Percentiles rank a stretch among this genome's conserved stretches.
phyloP scores from a whole-genome alignment of 192 early-diverging fungal genomes.

The Coemansia sp. region DNA sequence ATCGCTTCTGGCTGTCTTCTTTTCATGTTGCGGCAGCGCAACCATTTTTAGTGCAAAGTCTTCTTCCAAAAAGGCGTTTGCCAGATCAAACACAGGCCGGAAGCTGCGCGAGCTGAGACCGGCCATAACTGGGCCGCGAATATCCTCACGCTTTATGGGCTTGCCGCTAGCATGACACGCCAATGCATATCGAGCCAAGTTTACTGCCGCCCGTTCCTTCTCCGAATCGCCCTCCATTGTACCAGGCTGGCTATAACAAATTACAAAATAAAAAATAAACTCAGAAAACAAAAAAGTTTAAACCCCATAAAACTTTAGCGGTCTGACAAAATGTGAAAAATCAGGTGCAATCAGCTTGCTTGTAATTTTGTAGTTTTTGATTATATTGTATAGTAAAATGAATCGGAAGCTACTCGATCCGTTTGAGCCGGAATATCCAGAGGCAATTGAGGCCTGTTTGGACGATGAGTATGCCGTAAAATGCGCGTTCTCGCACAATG shows the following conservation, averaged over 20 bases:
- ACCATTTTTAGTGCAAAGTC: constrained; percentile 40
- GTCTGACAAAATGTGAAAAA: too few relatives aligned
- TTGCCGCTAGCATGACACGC: constrained; percentile 42
- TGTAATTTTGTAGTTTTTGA: neutral
- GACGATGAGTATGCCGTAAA: constrained; percentile 66
- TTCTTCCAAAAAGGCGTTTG: constrained; percentile 28
- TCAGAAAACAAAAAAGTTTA: too few relatives aligned
- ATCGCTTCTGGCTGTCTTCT: constrained; percentile 8
- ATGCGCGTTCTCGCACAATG: constrained; percentile 76
- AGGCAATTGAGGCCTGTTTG: constrained; percentile 72
- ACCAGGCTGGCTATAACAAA: neutral
- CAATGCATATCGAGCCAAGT: constrained; percentile 43
- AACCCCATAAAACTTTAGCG: too few relatives aligned
- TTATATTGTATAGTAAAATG: constrained; percentile 25
- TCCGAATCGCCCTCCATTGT: constrained; percentile 17
- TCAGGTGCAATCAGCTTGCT: too few relatives aligned
- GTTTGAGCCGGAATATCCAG: constrained; percentile 79
- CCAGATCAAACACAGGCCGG: constrained; percentile 17
- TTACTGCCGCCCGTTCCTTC: constrained; percentile 23
- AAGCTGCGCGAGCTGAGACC: constrained; percentile 9
- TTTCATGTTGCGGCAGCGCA: constrained; percentile 37
- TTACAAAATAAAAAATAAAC: neutral
- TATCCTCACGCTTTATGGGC: constrained; percentile 31
- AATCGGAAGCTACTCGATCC: constrained; percentile 67
- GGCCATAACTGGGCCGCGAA: constrained; percentile 15